These are phyloP conservation scores for Ophiostoma australiae DNA, from an alignment of 2,329 filamentous ascomycete genomes.

Conservation along the genomic window DNA sequence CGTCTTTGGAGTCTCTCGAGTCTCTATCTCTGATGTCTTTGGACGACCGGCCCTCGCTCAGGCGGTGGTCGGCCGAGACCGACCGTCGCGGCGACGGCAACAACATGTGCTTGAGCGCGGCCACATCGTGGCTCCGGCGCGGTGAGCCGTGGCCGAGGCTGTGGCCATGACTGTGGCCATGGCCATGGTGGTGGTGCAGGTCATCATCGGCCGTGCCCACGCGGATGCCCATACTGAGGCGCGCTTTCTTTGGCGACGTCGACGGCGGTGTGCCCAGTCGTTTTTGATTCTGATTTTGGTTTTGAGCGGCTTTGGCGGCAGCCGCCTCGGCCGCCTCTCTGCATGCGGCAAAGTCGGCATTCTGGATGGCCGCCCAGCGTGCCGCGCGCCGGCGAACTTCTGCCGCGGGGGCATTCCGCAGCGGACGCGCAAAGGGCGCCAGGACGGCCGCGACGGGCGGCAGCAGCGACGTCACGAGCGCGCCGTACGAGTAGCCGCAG, in stretches of 20 bases:
- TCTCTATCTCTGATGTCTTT: not conserved
- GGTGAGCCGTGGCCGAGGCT: slow-evolving; percentile 8
- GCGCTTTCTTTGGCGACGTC: slow-evolving; percentile 26
- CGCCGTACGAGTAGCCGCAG: slow-evolving; percentile 86
- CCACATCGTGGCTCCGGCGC: slow-evolving; percentile 25
- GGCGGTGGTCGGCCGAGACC: slow-evolving; percentile 16
- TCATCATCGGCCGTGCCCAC: slow-evolving; percentile 47
- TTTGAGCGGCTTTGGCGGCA: slow-evolving; percentile 29
- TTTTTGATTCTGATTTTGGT: slow-evolving; percentile 3
- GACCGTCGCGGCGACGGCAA: slow-evolving; percentile 29
- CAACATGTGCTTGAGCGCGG: slow-evolving; percentile 32
- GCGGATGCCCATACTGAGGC: slow-evolving; percentile 35
- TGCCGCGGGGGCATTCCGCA: slow-evolving; percentile 53
- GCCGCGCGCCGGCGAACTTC: slow-evolving; percentile 68
- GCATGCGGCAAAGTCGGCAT: slow-evolving; percentile 40
- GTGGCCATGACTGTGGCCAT: slow-evolving; percentile 26
- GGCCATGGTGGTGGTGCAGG: slow-evolving; percentile 14
- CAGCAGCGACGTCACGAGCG: slow-evolving; percentile 70
- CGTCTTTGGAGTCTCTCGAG: not conserved
- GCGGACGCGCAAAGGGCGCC: slow-evolving; percentile 50
- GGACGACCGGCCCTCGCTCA: not conserved
- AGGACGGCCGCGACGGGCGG: slow-evolving; percentile 59
- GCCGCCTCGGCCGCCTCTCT: slow-evolving; percentile 30
- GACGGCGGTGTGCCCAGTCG: slow-evolving; percentile 23
- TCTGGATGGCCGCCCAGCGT: slow-evolving; percentile 61